Percentiles rank a stretch among this genome's conserved stretches.
Evolutionary conservation across 441 rosid species (phyloP).

Genomic region (Gossypium gossypioides): DNA sequence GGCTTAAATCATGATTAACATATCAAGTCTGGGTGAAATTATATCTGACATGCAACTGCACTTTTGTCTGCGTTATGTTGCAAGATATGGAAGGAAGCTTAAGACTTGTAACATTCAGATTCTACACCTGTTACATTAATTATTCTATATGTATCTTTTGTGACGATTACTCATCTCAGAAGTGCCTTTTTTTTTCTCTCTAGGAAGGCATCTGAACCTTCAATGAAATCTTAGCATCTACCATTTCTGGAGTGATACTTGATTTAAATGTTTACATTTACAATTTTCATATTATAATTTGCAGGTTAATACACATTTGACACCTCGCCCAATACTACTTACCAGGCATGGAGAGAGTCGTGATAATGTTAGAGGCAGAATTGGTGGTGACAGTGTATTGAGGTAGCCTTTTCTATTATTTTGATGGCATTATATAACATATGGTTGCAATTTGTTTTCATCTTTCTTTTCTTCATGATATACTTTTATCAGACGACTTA

Average conservation of each 20-base stretch:
- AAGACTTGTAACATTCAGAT: not conserved
- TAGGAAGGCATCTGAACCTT: not conserved
- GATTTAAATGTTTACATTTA: not conserved
- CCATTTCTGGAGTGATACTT: not conserved
- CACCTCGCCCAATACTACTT: slow-evolving; percentile 97
- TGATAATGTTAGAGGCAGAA: slow-evolving; percentile 94
- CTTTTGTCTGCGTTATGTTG: not conserved
- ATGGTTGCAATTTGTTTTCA: not conserved
- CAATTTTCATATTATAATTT: slow-evolving; percentile 10
- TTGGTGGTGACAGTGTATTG: slow-evolving; percentile 81
- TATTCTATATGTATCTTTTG: not conserved
- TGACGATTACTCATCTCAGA: not conserved
- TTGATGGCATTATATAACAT: not conserved
- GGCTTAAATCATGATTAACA: not conserved
- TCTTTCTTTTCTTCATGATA: slow-evolving; percentile 5
- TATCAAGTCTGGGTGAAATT: not conserved
- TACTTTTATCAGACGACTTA: not conserved
- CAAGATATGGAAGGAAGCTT: not conserved
- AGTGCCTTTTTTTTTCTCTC: not conserved
- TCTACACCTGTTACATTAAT: not conserved
- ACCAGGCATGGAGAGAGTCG: slow-evolving; percentile 98
- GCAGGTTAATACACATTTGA: slow-evolving; percentile 96
- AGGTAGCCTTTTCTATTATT: slow-evolving; percentile 40
- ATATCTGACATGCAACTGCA: not conserved
- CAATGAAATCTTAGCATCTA: not conserved